Evolutionary conservation across 192 early-diverging fungal genomes (phyloP).

Genomic region (Spizellomyces sp.): DNA sequence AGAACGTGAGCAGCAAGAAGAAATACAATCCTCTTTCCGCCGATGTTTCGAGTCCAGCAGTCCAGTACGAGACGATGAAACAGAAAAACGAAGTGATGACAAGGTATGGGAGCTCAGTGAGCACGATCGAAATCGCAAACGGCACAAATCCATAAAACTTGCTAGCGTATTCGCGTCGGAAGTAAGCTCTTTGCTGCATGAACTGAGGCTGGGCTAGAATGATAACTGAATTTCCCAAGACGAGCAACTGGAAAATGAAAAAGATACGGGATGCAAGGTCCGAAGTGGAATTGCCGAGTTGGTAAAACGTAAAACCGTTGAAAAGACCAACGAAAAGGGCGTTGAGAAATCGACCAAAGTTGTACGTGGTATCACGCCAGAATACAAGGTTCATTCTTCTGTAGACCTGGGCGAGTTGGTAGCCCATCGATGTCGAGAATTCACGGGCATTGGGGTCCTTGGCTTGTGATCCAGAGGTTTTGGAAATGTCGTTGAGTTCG

Average conservation of each 20-base stretch:
- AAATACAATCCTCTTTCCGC: constrained; percentile 62
- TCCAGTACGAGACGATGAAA: constrained; percentile 65
- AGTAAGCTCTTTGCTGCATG: constrained; percentile 60
- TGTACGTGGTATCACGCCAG: constrained; percentile 76
- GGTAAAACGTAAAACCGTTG: constrained; percentile 75
- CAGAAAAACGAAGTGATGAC: constrained; percentile 56
- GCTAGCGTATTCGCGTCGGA: constrained; percentile 61
- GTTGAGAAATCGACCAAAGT: constrained; percentile 64
- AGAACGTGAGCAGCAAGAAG: constrained; percentile 55
- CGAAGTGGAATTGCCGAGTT: constrained; percentile 36
- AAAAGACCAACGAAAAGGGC: constrained; percentile 57
- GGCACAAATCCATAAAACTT: constrained; percentile 68
- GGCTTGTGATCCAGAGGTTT: constrained; percentile 26
- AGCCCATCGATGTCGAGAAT: constrained; percentile 32
- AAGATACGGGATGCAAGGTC: constrained; percentile 67
- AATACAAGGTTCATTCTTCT: constrained; percentile 64
- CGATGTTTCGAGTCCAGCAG: constrained; percentile 51
- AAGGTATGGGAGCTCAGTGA: constrained; percentile 66
- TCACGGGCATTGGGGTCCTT: constrained; percentile 40
- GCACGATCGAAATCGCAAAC: constrained; percentile 60
- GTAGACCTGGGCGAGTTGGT: constrained; percentile 63
- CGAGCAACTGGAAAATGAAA: constrained; percentile 48
- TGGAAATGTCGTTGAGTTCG: constrained; percentile 4
- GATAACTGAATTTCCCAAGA: constrained; percentile 61
- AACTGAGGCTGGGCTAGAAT: constrained; percentile 69